Percentiles rank a stretch among this genome's conserved stretches.
Evolutionary conservation across 768 basidiomycete genomes (phyloP).

Genomic region (Collybiopsis confluens): DNA sequence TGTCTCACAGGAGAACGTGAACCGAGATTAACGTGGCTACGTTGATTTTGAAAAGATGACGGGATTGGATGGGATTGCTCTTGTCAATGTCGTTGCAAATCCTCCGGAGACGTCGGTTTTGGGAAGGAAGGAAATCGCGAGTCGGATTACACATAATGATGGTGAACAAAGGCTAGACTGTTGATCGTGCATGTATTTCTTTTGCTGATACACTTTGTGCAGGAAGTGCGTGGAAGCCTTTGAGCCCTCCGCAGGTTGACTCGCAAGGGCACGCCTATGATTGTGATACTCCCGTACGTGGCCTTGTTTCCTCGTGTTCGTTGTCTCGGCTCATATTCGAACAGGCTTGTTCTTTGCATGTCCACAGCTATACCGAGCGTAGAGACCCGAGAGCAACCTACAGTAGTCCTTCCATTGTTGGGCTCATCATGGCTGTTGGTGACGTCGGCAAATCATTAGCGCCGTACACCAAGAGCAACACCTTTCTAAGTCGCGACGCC

Average conservation of each 20-base stretch:
- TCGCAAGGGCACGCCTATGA: slow-evolving; percentile 69
- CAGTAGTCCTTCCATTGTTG: slow-evolving; percentile 88
- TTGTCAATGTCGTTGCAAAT: slow-evolving; percentile 89
- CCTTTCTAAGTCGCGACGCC: slow-evolving; percentile 93
- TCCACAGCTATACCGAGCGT: slow-evolving; percentile 96
- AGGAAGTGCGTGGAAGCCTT: slow-evolving; percentile 86
- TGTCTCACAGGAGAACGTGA: slow-evolving; percentile 80
- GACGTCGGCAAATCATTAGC: slow-evolving; percentile 86
- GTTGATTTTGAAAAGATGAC: slow-evolving; percentile 99
- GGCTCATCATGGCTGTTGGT: slow-evolving; percentile 93
- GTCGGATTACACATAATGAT: slow-evolving; percentile 94
- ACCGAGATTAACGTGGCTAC: slow-evolving; percentile 79
- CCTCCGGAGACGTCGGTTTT: slow-evolving; percentile 68
- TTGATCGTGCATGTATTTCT: not conserved
- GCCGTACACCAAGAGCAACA: slow-evolving; percentile 83
- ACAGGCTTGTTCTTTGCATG: slow-evolving; percentile 80
- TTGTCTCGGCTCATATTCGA: not conserved
- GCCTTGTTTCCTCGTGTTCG: not conserved
- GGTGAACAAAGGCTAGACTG: slow-evolving; percentile 58
- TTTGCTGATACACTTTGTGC: slow-evolving; percentile 5
- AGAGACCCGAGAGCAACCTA: slow-evolving; percentile 87
- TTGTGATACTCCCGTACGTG: slow-evolving; percentile 62
- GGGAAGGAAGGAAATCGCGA: slow-evolving; percentile 75
- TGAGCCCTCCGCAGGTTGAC: slow-evolving; percentile 72
- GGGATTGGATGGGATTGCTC: slow-evolving; percentile 91